Evolutionary conservation across 2,329 filamentous ascomycete genomes (phyloP).

Genomic region (Parastagonospora avenae): DNA sequence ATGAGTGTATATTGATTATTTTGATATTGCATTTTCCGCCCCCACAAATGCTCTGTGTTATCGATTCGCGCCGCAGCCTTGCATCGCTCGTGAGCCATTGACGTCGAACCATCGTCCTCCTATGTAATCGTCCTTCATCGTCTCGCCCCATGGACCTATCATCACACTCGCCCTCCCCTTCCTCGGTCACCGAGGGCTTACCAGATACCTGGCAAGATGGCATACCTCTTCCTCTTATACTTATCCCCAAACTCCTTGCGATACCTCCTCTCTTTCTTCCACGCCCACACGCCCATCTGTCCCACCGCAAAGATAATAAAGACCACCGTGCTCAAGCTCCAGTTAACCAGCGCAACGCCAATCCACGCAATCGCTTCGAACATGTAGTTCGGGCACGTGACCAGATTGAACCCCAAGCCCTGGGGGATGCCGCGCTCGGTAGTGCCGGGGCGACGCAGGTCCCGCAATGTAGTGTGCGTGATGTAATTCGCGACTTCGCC

Average conservation of each 20-base stretch:
- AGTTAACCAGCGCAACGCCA: constrained; percentile 78
- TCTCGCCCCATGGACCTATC: too few relatives aligned
- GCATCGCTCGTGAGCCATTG: too few relatives aligned
- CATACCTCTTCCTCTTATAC: constrained; percentile 93
- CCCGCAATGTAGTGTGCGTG: constrained; percentile 78
- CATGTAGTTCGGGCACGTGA: constrained; percentile 97
- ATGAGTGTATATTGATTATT: too few relatives aligned
- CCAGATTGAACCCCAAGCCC: constrained; percentile 81
- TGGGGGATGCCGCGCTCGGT: constrained; percentile 83
- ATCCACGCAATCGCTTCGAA: constrained; percentile 89
- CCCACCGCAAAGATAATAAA: constrained; percentile 75
- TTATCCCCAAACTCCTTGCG: constrained; percentile 88
- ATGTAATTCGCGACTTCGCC: constrained; percentile 81
- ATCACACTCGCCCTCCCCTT: background rate
- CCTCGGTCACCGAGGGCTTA: constrained; percentile 40
- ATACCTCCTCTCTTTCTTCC: constrained; percentile 90
- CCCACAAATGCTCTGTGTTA: too few relatives aligned
- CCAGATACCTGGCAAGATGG: constrained; percentile 78
- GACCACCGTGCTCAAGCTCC: constrained; percentile 76
- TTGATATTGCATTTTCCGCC: too few relatives aligned
- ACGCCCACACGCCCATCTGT: constrained; percentile 87
- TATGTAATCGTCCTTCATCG: too few relatives aligned
- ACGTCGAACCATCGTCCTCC: too few relatives aligned
- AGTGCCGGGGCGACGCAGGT: constrained; percentile 76
- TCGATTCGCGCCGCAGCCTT: too few relatives aligned